Percentiles rank a stretch among this genome's conserved stretches.
phyloP scores from a whole-genome alignment of 2,329 filamentous ascomycete species.

The Aspergillus pseudoglaucus region DNA sequence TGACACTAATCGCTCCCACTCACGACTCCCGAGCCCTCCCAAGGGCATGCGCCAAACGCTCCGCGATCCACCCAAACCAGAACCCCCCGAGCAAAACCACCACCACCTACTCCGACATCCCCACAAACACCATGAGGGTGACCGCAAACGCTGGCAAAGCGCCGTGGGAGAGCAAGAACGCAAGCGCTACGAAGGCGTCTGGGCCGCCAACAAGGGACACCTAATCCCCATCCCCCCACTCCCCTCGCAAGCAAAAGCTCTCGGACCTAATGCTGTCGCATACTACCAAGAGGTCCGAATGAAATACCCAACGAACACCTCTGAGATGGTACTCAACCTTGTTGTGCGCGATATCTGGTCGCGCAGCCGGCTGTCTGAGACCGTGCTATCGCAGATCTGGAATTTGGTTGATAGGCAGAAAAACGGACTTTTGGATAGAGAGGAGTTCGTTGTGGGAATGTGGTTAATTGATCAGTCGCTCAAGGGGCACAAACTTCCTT shows the following conservation, averaged over 20 bases:
- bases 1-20: slow-evolving; percentile 18
- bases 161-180: slow-evolving; percentile 40
- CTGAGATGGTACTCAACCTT: slow-evolving; percentile 40
- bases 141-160: slow-evolving; percentile 41
- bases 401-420: slow-evolving; percentile 37
- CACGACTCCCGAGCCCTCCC: slow-evolving; percentile 29
- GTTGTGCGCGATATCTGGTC: slow-evolving; percentile 46
- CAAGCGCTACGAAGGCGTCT: slow-evolving; percentile 46
- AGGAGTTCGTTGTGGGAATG: slow-evolving; percentile 46
- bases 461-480: slow-evolving; percentile 46
- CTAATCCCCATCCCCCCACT: slow-evolving; percentile 18
- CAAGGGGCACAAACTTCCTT: slow-evolving; percentile 42
- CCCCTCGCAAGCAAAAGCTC: slow-evolving; percentile 21
- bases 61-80: slow-evolving; percentile 31
- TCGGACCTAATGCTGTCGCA: not conserved
- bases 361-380: slow-evolving; percentile 37
- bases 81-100: slow-evolving; percentile 23
- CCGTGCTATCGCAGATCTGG: slow-evolving; percentile 40
- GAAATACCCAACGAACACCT: slow-evolving; percentile 18
- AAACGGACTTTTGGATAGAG: slow-evolving; percentile 33
- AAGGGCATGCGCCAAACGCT: slow-evolving; percentile 38
- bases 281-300: slow-evolving; percentile 7
- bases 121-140: slow-evolving; percentile 44
- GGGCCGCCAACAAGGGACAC: slow-evolving; percentile 44
- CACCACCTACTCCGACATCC: slow-evolving; percentile 37